Conservation (phyloP, 371 early-diverging fungal genomes). For the Apophysomyces elegans region DNA sequence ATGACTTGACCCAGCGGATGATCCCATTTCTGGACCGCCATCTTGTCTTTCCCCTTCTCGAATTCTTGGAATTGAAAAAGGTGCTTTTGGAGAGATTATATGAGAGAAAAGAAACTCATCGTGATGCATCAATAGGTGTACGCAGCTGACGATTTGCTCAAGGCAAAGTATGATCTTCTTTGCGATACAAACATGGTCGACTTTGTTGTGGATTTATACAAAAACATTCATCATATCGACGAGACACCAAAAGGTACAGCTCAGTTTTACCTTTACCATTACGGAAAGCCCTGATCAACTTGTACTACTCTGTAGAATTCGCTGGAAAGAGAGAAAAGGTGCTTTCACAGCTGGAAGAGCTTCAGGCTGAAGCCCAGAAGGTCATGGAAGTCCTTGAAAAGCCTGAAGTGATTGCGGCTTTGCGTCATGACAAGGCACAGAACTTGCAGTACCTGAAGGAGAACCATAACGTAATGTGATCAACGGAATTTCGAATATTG, state of each 20-base stretch:
- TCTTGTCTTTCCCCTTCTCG: slow-evolving; percentile 86
- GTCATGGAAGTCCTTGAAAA: slow-evolving; percentile 90
- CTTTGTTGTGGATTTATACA: slow-evolving; percentile 80
- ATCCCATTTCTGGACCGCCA: slow-evolving; percentile 91
- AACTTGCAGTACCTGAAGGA: slow-evolving; percentile 85
- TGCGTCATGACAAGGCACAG: slow-evolving; percentile 91
- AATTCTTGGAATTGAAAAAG: slow-evolving; percentile 83
- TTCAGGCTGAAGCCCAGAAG: slow-evolving; percentile 79
- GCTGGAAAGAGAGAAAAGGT: slow-evolving; percentile 77
- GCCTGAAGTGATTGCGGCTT: slow-evolving; percentile 85
- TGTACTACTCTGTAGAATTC: slow-evolving; percentile 53
- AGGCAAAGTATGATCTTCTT: slow-evolving; percentile 89
- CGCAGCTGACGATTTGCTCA: slow-evolving; percentile 68
- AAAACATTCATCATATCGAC: slow-evolving; percentile 73
- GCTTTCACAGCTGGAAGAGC: slow-evolving; percentile 69
- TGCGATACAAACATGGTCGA: slow-evolving; percentile 92
- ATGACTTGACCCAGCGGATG: slow-evolving; percentile 88
- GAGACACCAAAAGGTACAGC: slow-evolving; percentile 65
- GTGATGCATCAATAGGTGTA: slow-evolving; percentile 62
- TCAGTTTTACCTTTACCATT: neutral
- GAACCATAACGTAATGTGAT: slow-evolving; percentile 68
- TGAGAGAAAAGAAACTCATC: neutral
- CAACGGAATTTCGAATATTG: slow-evolving; percentile 2
- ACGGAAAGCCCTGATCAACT: neutral
- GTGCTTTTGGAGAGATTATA: slow-evolving; percentile 36